Evolutionary conservation across 768 basidiomycete genomes (phyloP), one percentile per base, ranked within the genome.

Genomic region (Pholiota molesta): DNA sequence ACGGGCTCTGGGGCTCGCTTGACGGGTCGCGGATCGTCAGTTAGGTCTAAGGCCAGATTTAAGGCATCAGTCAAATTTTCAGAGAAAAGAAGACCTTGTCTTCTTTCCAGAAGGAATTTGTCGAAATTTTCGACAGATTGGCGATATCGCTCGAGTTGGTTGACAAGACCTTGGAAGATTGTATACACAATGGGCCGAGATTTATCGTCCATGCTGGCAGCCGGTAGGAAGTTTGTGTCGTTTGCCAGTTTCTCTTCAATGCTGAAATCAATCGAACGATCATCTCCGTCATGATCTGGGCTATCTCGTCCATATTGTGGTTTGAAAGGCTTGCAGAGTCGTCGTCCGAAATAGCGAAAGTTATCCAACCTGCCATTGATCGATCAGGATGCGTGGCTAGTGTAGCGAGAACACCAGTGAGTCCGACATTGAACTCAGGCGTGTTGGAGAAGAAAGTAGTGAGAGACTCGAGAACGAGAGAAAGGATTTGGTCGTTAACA

Each of bases 31-130:
- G 79, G 72, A 56, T 86, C 83, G 17, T 84, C 79, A 2, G 81
- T 77, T 23, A 91, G 73, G 60, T 95, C 90, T 58, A 95, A 77
- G 14, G 80, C 83, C 51, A 94, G 78, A 49, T 83, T 90, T 61
- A 98, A 79, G 3, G 96, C 96, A 68, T 98, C 97, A 7, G 88
- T 91, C 37, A 97, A 77, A 71, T 95, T 95, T 75, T 97, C 95
- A 3, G 91, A 90, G 74, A 97, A 97, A 17, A 97, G 76, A 9
- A 99, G 80, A 1, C 95, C 96, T 70, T 90, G 91, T 17, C 97
- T 84, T 37, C 97, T 85, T 74, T 99, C 94, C 1, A 86, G 73
- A 2, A 99, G 84, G 69, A 86, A 92, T 69, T 83, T 84, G 77
- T 98, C 95, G 70, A 98, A 97, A 51, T 89, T 78, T 21, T 89